Evolutionary conservation across 306 rosid genomes (phyloP), one percentile per base, ranked within the genome.

Genomic region (Ziziphus jujuba): DNA sequence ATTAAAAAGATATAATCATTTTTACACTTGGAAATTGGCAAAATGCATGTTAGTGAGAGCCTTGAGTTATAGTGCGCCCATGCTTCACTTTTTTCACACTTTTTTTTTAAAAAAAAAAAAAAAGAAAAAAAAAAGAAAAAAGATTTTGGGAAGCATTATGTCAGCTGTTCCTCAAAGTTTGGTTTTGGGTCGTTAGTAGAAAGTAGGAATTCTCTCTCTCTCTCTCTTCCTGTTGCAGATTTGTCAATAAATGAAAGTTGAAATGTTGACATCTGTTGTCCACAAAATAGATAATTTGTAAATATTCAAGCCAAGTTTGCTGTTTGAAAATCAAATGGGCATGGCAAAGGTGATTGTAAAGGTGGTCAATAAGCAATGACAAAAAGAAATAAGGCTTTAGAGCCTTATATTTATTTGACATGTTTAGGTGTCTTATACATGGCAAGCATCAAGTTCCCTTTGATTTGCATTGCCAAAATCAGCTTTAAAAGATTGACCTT

Each of bases 171-270:
- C 38, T 53, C 59, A 64, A 69, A 57, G 79, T 52, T 78, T 57
- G 65, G 68, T 75, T 50, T 63, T 69, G 69, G 79, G 69, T 61
- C 69, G 33, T 33, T 21, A 4, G 22, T 52, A 66, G 45, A 51
- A 44, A 7, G 45, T 40, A 10, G 45, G 24, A 54, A 55, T 3
- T 2, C 23, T 36, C 33, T 55, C 6, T 33, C 20, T 24, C 23
- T 9, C 51, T 17, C 13, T 8, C 51, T 16, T 6, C 9, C 22
- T 20, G 22, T 5, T 16, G 22, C 8, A 17, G 38, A 35, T 23
- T 50, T 56, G 50, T 21, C 57, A 23, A 11, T 19, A 50, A 36
- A 14, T 58, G 67, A 57, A 58, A 54, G 35, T 43, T 55, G 56
- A 63, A 38, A 24, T 15, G 11, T 16, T 44, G 55, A 57, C 73